Evolutionary conservation across 352 stramenopile species (phyloP), one percentile per base, ranked within the genome.

Genomic region (Plasmopara viticola): DNA sequence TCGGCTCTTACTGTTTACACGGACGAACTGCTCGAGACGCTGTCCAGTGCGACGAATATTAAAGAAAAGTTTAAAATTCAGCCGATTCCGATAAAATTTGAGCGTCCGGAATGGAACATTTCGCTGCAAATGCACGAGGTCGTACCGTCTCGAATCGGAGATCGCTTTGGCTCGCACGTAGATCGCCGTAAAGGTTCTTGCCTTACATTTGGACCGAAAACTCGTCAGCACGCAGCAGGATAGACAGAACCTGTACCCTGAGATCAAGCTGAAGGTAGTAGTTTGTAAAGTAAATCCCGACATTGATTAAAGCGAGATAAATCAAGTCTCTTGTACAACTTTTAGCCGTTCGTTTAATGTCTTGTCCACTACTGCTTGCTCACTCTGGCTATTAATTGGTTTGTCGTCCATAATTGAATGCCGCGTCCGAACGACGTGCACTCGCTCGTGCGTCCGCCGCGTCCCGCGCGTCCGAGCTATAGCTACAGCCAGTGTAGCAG

Each of bases 1-100:
- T 68, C 66, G 17, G 78, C 80, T 13, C 51, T 76, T 14, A 39
- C 55, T 5, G 53, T 65, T 9, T 87, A 78, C 59, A 62, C 73
- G 47, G 53, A 71, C 9, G 64, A 74, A 45, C 49, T 80, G 48
- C 49, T 62, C 15, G 20, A 58, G 34, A 57, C 30, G n/a, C 33
- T 44, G 10, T 53, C 48, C 3, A 61, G 28, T 25, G 33, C 18
- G 0, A 10, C 9, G 20, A 41, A 30, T 33, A 31, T 53, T 48
- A 44, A 68, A 34, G 52, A 64, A n/a, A 64, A 67, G 46, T 74
- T 79, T 52, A 59, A 51, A 34, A 54, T 59, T 3, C 49, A 68
- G 39, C 41, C 56, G 13, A 64, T 70, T 35, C 45, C 49, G 8
- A 55, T 30, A 33, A 44, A 58, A 1, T 77, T 75, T 28, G 64